phyloP scores from a whole-genome alignment of 148 eudicot genomes.

The Spergularia bocconei region DNA sequence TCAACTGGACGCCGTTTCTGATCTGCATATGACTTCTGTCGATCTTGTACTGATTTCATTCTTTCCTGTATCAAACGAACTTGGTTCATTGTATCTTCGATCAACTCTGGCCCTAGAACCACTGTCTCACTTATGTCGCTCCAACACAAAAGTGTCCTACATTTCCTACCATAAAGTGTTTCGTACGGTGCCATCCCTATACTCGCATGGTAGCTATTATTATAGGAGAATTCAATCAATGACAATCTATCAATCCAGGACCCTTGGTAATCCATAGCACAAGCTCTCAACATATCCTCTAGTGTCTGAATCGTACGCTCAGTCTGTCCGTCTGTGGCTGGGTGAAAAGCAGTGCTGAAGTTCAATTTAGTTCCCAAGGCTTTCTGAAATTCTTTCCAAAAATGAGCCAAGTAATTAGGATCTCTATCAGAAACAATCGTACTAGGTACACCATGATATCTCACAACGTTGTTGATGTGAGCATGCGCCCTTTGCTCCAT shows the following conservation, averaged over 20 bases:
- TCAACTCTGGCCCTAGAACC: too few species aligned
- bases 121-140: too few species aligned
- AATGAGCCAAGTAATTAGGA: background rate
- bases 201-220: too few species aligned
- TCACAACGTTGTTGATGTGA: background rate
- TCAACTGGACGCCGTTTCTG: background rate
- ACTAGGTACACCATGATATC: background rate
- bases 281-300: background rate
- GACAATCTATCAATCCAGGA: too few species aligned
- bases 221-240: too few species aligned
- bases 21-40: too few species aligned
- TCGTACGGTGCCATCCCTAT: too few species aligned
- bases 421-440: slow-evolving; percentile 9
- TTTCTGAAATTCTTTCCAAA: slow-evolving; percentile 4
- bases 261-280: background rate
- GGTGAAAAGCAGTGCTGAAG: slow-evolving; percentile 2
- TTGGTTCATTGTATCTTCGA: too few species aligned
- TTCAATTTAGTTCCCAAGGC: background rate
- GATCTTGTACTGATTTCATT: too few species aligned
- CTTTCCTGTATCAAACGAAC: too few species aligned
- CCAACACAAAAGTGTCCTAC: too few species aligned
- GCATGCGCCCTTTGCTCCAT: background rate
- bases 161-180: too few species aligned
- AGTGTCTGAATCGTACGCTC: background rate
- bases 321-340: background rate